Evolutionary conservation across 179 eudicot genomes (phyloP).

Genomic region (Heliamphora pulchella): DNA sequence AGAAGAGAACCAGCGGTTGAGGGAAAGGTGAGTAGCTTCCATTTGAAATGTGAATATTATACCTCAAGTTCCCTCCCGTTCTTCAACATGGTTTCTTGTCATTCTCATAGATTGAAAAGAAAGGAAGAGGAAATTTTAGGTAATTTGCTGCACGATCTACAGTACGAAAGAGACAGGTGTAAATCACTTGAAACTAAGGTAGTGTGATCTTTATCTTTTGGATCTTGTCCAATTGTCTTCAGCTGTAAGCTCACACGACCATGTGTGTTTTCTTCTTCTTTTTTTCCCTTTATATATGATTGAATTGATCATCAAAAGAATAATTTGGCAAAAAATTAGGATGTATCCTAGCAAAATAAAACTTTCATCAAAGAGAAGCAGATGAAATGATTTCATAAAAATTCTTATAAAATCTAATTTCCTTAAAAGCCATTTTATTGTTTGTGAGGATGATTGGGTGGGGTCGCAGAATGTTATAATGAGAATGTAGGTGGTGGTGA

Average conservation of each 20-base stretch:
- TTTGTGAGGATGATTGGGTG: too few species aligned
- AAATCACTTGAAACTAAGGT: conserved; percentile 55
- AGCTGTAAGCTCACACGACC: neutral
- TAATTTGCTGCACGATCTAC: conserved; percentile 45
- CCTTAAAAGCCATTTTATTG: too few species aligned
- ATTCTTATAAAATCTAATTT: too few species aligned
- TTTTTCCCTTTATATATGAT: neutral
- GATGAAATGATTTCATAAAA: too few species aligned
- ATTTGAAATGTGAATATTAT: neutral
- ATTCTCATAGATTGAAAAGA: conserved; percentile 39
- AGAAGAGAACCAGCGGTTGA: conserved; percentile 53
- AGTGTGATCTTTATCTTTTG: neutral
- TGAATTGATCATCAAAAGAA: too few species aligned
- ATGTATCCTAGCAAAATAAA: too few species aligned
- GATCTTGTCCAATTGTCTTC: conserved; percentile 1
- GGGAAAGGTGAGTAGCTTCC: conserved; percentile 36
- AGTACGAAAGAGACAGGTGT: conserved; percentile 42
- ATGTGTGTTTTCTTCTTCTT: neutral
- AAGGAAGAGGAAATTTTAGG: conserved; percentile 44
- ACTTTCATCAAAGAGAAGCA: too few species aligned
- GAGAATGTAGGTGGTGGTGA: neutral
- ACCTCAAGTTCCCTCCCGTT: neutral
- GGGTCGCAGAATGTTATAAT: neutral
- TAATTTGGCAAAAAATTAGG: too few species aligned
- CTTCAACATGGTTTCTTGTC: neutral